Evolutionary conservation across 2,329 filamentous ascomycete genomes (phyloP), one percentile per base, ranked within the genome.

Genomic region (Pseudomassariella vexata): DNA sequence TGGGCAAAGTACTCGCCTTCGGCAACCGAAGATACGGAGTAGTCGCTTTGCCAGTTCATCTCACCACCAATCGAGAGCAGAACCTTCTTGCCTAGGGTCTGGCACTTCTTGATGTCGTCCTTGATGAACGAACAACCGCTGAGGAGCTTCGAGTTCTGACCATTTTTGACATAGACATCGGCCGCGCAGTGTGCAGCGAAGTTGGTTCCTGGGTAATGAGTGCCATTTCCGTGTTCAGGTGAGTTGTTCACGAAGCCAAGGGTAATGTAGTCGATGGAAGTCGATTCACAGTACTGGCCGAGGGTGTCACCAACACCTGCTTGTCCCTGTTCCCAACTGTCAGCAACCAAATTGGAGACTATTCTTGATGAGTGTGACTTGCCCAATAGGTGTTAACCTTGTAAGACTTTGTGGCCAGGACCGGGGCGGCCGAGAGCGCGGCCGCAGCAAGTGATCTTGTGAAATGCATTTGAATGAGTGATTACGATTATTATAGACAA

Each of bases 41-140:
- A 64, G 51, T 60, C 49, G 37, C 46, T 49, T 18, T 10, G 6
- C 7, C 5, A 12, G 19, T 19, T 20, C 24, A 24, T 19, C 4
- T n/a, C 32, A 12, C 79, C 78, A 26, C 79, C 79, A 28, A 83
- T 66, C 9, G 78, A 82, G 17, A 82, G 62, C 24, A 82, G 55
- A 32, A 83, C 69, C 40, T 76, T 81, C 57, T 80, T 82, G 34
- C 69, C 68, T 35, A 69, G 55, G 5, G 51, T 41, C 49, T 81
- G 76, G 53, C 78, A 83, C 18, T 61, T 46, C 26, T 51, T 40
- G 33, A 62, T 52, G 21, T 59, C 59, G 12, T 44, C 42, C 11
- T 50, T 14, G 11, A 34, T 28, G 11, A 8, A 22, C 7, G 18
- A n/a, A 24, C 32, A 34, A 19, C 11, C 17, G 32, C 26, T 29